Evolutionary conservation across 345 rosid species (phyloP), one percentile per base, ranked within the genome.

Genomic region (Citrus mangshanensis): DNA sequence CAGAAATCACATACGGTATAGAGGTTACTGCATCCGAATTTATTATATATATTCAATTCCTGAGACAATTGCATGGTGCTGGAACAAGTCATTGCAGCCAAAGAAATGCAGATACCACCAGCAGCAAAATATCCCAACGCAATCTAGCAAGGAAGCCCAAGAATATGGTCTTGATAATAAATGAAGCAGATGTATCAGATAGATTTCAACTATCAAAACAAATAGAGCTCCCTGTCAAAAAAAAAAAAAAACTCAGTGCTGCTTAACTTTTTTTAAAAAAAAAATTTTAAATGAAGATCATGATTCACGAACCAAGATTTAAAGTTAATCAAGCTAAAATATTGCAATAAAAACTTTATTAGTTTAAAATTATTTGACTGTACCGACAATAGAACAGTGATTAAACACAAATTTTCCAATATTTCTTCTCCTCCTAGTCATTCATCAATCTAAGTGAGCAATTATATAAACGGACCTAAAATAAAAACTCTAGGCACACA

Each of bases 61-160:
- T 73, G 88, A 59, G 95, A 84, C 78, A 89, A 74, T 81, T 82
- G 89, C 85, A 89, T 38, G 46, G 89, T 86, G 77, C 85, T 84
- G 62, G 84, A 81, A 74, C 81, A 78, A 63, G 86, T 86, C 93
- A 93, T 93, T 51, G 76, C 82, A 75, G 81, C 73, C 71, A 72
- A 74, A 70, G 67, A 66, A 70, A 46, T 55, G 81, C 70, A 80
- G 77, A 32, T 27, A 22, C 84, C 42, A 69, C 63, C n/a, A 49
- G 67, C 37, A 5, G 14, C 74, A 62, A 76, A 79, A 69, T 73
- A 58, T 78, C 70, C 24, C 42, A 42, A 54, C 28, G 21, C 61
- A 76, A 80, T 51, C 73, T 58, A 37, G 25, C 62, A 35, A 5
- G 67, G 16, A 27, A 54, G 21, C 28, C 62, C 8, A 32, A 25